Conservation (phyloP, 139 green algal species). For the Coelastrella sp. region DNA sequence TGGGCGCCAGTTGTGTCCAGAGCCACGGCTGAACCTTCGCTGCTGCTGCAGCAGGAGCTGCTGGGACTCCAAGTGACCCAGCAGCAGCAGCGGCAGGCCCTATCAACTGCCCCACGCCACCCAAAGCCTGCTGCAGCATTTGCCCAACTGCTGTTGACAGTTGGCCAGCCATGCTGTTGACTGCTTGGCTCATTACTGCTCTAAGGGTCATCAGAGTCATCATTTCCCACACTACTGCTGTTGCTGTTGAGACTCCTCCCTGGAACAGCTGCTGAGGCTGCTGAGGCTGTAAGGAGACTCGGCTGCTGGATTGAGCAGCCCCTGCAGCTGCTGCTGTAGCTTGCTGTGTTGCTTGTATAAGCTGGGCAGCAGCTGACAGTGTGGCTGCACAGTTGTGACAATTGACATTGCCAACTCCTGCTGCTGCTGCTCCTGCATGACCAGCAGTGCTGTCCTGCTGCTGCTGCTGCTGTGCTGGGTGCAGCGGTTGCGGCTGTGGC, state of each 20-base stretch:
- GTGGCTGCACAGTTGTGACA: no score
- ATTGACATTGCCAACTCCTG: no score
- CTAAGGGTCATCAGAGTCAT: slow-evolving; percentile 24
- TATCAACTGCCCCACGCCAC: not conserved
- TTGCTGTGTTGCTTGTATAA: not conserved
- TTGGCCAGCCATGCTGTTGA: slow-evolving; percentile 26
- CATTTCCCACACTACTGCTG: slow-evolving; percentile 28
- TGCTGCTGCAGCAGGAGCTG: not conserved
- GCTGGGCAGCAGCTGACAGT: no score
- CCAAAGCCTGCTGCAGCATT: not conserved
- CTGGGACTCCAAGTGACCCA: not conserved
- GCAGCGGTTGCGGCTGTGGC: not conserved
- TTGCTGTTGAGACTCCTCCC: slow-evolving; percentile 5
- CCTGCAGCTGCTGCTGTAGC: not conserved
- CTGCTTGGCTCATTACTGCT: slow-evolving; percentile 13
- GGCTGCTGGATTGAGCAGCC: not conserved
- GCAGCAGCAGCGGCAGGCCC: not conserved
- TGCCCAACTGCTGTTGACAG: not conserved
- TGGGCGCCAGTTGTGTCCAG: not conserved
- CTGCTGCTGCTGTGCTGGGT: no score
- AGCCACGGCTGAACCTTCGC: not conserved
- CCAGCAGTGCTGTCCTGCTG: not conserved
- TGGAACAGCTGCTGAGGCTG: slow-evolving; percentile 1
- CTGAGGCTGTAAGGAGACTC: not conserved
- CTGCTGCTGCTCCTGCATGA: not conserved